A percentile compares a stretch with the other conserved stretches of the same genome.
These are phyloP conservation scores for Salisapilia sapeloensis DNA, from an alignment of 352 stramenopile species.

Conservation along the genomic window DNA sequence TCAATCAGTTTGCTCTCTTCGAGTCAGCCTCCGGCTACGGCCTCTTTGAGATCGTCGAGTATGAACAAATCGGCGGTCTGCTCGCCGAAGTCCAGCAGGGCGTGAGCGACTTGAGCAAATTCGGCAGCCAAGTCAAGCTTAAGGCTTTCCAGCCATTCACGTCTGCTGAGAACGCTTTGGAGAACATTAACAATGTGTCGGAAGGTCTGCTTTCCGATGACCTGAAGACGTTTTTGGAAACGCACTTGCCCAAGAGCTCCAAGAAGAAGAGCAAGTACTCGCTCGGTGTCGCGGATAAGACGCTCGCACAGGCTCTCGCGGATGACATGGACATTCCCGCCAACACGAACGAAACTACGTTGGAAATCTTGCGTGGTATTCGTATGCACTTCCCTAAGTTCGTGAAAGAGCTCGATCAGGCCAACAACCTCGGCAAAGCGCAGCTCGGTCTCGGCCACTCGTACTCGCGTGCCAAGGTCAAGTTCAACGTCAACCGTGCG, in stretches of 20 bases:
- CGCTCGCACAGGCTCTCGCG: slow-evolving; percentile 88
- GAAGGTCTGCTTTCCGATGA: slow-evolving; percentile 87
- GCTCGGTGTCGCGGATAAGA: slow-evolving; percentile 89
- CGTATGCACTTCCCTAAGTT: slow-evolving; percentile 96
- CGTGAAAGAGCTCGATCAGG: slow-evolving; percentile 93
- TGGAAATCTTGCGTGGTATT: slow-evolving; percentile 94
- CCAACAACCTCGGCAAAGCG: slow-evolving; percentile 94
- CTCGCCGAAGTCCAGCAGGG: slow-evolving; percentile 83
- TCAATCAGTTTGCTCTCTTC: slow-evolving; percentile 88
- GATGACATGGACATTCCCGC: slow-evolving; percentile 89
- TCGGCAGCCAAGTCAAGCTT: slow-evolving; percentile 96
- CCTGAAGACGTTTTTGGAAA: slow-evolving; percentile 98
- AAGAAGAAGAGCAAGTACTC: slow-evolving; percentile 82
- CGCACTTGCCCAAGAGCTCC: slow-evolving; percentile 97
- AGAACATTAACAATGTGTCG: slow-evolving; percentile 99
- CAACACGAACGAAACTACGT: slow-evolving; percentile 94
- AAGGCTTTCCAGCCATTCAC: slow-evolving; percentile 99
- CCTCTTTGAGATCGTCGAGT: slow-evolving; percentile 96
- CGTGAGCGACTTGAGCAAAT: slow-evolving; percentile 88
- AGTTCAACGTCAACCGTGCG: slow-evolving; percentile 99
- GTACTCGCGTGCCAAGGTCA: slow-evolving; percentile 98
- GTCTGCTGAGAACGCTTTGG: slow-evolving; percentile 95
- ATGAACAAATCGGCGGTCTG: slow-evolving; percentile 91
- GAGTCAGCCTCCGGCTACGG: slow-evolving; percentile 97
- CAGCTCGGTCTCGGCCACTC: slow-evolving; percentile 98